Evolutionary conservation across 495 filamentous ascomycete species (phyloP).

Genomic region (Geoglossum glabrum): DNA sequence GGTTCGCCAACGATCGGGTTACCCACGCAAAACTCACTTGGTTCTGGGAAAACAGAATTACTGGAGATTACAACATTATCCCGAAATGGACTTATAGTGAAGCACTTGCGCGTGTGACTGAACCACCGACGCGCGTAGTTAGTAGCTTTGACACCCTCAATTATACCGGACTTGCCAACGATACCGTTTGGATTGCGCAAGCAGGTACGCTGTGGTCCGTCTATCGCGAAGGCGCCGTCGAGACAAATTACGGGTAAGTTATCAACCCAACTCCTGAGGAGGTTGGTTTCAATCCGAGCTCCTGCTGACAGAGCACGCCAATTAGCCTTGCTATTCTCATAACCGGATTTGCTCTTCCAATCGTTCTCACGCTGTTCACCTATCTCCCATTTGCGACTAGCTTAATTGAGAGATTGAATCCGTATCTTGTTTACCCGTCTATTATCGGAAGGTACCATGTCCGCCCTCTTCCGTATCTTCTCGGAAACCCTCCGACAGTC

Average conservation of each 20-base stretch:
- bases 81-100: conserved; percentile 15
- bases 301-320: neutral
- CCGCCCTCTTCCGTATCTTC: conserved; percentile 8
- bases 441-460: conserved; percentile 17
- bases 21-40: conserved; percentile 12
- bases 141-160: conserved; percentile 9
- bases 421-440: conserved; percentile 17
- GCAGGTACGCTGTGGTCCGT: conserved; percentile 9
- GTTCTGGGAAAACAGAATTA: conserved; percentile 16
- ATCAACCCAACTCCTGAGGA: neutral
- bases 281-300: neutral
- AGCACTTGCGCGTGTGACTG: conserved; percentile 8
- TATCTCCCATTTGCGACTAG: conserved; percentile 14
- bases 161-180: conserved; percentile 13
- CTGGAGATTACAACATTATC: conserved; percentile 8
- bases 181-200: conserved; percentile 8
- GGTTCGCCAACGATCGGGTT: neutral
- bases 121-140: conserved; percentile 2
- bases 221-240: conserved; percentile 9
- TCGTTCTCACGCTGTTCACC: conserved; percentile 14
- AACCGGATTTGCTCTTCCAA: conserved; percentile 16
- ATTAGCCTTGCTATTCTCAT: conserved; percentile 16
- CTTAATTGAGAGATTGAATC: conserved; percentile 10
- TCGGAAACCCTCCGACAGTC: conserved; percentile 13
- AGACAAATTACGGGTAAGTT: conserved; percentile 14